phyloP scores from a whole-genome alignment of 2,329 filamentous ascomycete species.

The Lachnellula occidentalis region DNA sequence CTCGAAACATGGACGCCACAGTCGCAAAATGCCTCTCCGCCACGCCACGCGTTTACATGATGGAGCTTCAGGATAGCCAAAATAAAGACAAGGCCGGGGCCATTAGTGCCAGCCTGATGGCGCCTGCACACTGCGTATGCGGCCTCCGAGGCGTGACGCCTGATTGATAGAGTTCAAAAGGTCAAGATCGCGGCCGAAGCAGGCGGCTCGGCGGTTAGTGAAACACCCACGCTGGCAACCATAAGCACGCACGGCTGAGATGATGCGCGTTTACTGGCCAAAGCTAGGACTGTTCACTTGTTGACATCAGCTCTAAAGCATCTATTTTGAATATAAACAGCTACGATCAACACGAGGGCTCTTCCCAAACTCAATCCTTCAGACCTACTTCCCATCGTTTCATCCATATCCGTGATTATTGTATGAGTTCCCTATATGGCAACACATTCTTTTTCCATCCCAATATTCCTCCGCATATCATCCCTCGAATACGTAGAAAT shows the following conservation, averaged over 20 bases:
- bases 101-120: too few species aligned
- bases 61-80: too few species aligned
- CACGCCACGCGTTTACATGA: too few species aligned
- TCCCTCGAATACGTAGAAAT: neutral
- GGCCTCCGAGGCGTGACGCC: too few species aligned
- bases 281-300: neutral
- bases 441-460: neutral
- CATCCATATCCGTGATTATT: too few species aligned
- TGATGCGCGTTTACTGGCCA: neutral
- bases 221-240: slow-evolving; percentile 13
- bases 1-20: slow-evolving; percentile 6
- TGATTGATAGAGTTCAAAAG: slow-evolving; percentile 1
- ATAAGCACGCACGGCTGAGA: slow-evolving; percentile 4
- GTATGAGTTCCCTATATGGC: neutral
- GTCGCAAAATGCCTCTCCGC: too few species aligned
- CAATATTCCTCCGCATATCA: neutral
- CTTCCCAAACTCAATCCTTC: neutral
- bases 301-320: neutral
- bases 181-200: neutral
- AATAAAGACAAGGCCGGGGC: neutral
- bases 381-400: neutral
- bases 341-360: too few species aligned
- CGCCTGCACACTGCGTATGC: too few species aligned
- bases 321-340: neutral
- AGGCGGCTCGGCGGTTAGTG: slow-evolving; percentile 14